Evolutionary conservation across 2,329 filamentous ascomycete genomes (phyloP), one percentile per base, ranked within the genome.

Genomic region (Hypoxylon sp.): DNA sequence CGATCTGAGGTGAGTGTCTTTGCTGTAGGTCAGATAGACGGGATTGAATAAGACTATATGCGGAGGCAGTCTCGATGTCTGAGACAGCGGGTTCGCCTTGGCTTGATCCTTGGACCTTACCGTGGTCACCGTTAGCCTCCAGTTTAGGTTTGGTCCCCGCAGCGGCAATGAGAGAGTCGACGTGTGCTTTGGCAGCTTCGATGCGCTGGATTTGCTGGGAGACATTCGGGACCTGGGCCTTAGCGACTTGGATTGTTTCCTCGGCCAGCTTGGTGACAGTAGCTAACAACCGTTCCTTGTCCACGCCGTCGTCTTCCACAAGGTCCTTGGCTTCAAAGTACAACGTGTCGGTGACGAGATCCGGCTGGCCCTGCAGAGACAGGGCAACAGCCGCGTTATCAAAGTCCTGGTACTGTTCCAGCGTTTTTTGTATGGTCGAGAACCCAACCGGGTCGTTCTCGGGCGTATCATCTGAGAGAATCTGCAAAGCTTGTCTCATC

Each of bases 161-260:
- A 14, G 54, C 26, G 33, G 44, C 52, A n/a, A 67, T n/a, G 10
- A 70, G 65, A 54, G 60, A 64, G 11, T 70, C 55, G 29, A 71
- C 6, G 22, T 73, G 54, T 19, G 33, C 31, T 37, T 63, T 63
- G 22, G 72, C 71, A 22, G 48, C 65, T 37, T 69, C 56, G 2
- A 73, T 65, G 5, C 70, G 70, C 37, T 56, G 64, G 3, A 56
- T 17, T 53, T 73, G 68, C 48, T 70, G 57, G 10, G 65, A 59
- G 29, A 37, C n/a, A 19, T 72, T 44, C 10, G 70, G 67, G 37
- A 70, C 44, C 24, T 51, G 26, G 5, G 24, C n/a, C 13, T 53
- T 70, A 17, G 54, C 51, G 10, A 47, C 26, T 31, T 50, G 50
- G 11, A 57, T 6, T 37, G 29, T 57, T 48, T 57, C 54, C 29